Evolutionary conservation across 2,329 filamentous ascomycete genomes (phyloP), one percentile per base, ranked within the genome.

Genomic region (Thelonectria discophora): DNA sequence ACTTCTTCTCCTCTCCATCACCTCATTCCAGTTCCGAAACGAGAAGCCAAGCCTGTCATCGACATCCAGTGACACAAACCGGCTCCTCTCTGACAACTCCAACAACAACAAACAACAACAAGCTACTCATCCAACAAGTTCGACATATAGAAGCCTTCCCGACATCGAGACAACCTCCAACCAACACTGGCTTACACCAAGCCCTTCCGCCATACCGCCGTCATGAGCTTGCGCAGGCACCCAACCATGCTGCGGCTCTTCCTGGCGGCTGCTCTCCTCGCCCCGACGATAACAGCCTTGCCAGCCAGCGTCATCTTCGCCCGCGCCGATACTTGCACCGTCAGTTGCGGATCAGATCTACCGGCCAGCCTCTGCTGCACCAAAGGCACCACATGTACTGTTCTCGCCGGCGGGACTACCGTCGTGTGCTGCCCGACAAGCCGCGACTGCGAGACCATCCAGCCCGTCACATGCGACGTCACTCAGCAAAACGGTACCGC

Each of bases 321-420:
- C 58, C 79, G 83, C 58, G 75, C 77, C 46, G 76, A 78, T 42
- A 82, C 80, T 39, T 90, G 88, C 75, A 77, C 82, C 58, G 74
- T 77, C 17, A 80, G 81, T 66, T 92, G 90, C 72, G 76, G 82
- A 21, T 73, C 77, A 27, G 80, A 78, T 30, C 80, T 91, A 20
- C 88, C 90, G 1, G 79, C 78, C 53, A 81, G 84, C 73, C 92
- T 93, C 73, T 93, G 90, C 80, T 94, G 91, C 72, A 76, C 82
- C 3, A 63, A 76, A 27, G 76, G 74, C 17, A 78, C 81, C 7
- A 81, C 73, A 3, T 94, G 91, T 76, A 78, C 86, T 42, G 69
- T 82, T 1, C 82, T 93, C 48, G 88, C 88, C 11, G 85, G 79
- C n/a, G 78, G 81, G 46, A 89, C 88, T 6, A 91, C 90, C 0